phyloP scores from a whole-genome alignment of 2,329 filamentous ascomycete species.

The Pyrenophora seminiperda region DNA sequence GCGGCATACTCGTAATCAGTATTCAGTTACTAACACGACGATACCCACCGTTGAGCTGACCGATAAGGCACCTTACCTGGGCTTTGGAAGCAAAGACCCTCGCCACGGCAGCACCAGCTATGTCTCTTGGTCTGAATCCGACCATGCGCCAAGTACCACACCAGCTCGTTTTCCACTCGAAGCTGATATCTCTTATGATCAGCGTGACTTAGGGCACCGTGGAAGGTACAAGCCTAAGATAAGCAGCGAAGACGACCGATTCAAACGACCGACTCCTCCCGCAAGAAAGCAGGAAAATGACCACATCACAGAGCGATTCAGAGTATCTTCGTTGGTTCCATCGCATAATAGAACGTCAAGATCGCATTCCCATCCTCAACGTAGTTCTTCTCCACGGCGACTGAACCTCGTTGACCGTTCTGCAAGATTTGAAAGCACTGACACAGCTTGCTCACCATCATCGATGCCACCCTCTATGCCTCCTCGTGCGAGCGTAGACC shows the following conservation, averaged over 20 bases:
- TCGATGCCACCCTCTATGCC: slow-evolving; percentile 26
- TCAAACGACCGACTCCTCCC: slow-evolving; percentile 13
- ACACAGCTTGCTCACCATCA: slow-evolving; percentile 18
- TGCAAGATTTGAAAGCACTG: slow-evolving; percentile 7
- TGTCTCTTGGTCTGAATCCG: slow-evolving; percentile 53
- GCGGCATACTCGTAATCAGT: slow-evolving; percentile 15
- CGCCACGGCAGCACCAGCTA: slow-evolving; percentile 41
- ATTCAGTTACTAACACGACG: slow-evolving; percentile 21
- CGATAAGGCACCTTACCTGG: slow-evolving; percentile 43
- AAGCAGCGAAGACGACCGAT: slow-evolving; percentile 7
- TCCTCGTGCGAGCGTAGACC: not conserved
- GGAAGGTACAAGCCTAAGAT: not conserved
- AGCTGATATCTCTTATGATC: not conserved
- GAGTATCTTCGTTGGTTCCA: slow-evolving; percentile 26
- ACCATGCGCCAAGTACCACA: slow-evolving; percentile 25
- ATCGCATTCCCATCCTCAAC: slow-evolving; percentile 32
- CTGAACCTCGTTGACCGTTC: slow-evolving; percentile 20
- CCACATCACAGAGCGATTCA: slow-evolving; percentile 16
- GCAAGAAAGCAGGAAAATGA: slow-evolving; percentile 10
- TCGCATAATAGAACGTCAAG: slow-evolving; percentile 23
- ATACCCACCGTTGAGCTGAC: slow-evolving; percentile 42
- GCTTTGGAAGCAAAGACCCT: slow-evolving; percentile 45
- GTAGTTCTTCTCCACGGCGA: slow-evolving; percentile 25
- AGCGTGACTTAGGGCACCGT: slow-evolving; percentile 11
- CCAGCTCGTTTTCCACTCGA: slow-evolving; percentile 9